phyloP scores from a whole-genome alignment of 768 basidiomycete genomes.

The Phaeolepiota aurea region DNA sequence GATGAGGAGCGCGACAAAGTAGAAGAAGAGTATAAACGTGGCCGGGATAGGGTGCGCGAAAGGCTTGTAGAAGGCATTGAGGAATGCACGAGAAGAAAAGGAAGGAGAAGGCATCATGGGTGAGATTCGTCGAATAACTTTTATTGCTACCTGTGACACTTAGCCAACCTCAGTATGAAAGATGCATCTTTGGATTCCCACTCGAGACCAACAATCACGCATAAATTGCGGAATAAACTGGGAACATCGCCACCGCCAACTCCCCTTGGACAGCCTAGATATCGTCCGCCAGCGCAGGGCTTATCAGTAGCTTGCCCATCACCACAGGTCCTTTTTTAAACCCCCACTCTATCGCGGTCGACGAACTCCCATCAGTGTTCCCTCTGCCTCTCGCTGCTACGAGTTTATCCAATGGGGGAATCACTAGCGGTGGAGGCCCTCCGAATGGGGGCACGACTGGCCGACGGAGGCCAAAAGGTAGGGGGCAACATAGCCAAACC shows the following conservation, averaged over 20 bases:
- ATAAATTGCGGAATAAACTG: slow-evolving; percentile 77
- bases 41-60: slow-evolving; percentile 68
- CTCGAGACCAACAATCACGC: slow-evolving; percentile 72
- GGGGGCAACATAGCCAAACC: slow-evolving; percentile 48
- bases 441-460: slow-evolving; percentile 28
- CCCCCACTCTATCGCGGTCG: slow-evolving; percentile 78
- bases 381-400: slow-evolving; percentile 62
- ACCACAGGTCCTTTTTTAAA: slow-evolving; percentile 66
- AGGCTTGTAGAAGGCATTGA: slow-evolving; percentile 79
- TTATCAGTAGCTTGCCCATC: slow-evolving; percentile 44
- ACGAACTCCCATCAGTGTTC: slow-evolving; percentile 83
- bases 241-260: slow-evolving; percentile 75
- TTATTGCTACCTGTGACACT: too few relatives aligned
- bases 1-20: slow-evolving; percentile 73
- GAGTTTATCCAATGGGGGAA: slow-evolving; percentile 25
- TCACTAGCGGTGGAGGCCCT: slow-evolving; percentile 15
- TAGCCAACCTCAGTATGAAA: too few relatives aligned
- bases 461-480: slow-evolving; percentile 44
- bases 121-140: too few relatives aligned
- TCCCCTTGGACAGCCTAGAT: slow-evolving; percentile 36
- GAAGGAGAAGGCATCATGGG: slow-evolving; percentile 79
- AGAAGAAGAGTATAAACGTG: slow-evolving; percentile 76
- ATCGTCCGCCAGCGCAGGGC: slow-evolving; percentile 19
- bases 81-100: slow-evolving; percentile 81
- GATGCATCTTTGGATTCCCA: slow-evolving; percentile 71